phyloP scores from a whole-genome alignment of 768 basidiomycete genomes.

The Serendipita indica region DNA sequence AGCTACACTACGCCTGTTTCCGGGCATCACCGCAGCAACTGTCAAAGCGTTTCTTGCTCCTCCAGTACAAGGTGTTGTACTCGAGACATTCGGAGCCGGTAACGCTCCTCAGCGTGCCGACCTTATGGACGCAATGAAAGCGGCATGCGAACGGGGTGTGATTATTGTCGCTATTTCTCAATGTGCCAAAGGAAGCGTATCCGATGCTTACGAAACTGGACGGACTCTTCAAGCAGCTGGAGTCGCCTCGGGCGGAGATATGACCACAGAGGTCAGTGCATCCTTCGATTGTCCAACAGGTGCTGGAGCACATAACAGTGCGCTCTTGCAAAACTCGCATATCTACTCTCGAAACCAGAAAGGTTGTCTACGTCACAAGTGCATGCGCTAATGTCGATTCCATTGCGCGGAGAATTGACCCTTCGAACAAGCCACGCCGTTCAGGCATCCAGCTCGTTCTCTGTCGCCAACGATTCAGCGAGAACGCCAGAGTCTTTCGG shows the following conservation, averaged over 20 bases:
- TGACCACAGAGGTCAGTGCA: too few species aligned
- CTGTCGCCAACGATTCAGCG: conserved; percentile 10
- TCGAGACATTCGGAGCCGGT: conserved; percentile 86
- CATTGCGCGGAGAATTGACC: conserved; percentile 83
- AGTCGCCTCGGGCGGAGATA: conserved; percentile 73
- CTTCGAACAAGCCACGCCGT: conserved; percentile 21
- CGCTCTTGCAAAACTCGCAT: conserved; percentile 78
- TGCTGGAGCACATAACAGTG: conserved; percentile 44
- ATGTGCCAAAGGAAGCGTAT: conserved; percentile 75
- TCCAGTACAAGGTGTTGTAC: conserved; percentile 64
- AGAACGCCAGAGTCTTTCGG: conserved; percentile 14
- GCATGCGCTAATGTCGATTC: conserved; percentile 55
- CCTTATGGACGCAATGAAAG: conserved; percentile 56
- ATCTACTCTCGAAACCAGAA: conserved; percentile 76
- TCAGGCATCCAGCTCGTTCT: conserved; percentile 29
- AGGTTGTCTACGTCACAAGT: conserved; percentile 47
- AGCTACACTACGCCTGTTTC: conserved; percentile 77
- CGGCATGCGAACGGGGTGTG: conserved; percentile 69
- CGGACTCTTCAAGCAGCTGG: conserved; percentile 54
- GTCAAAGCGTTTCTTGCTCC: conserved; percentile 61
- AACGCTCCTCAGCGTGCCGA: conserved; percentile 79
- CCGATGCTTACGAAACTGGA: conserved; percentile 70
- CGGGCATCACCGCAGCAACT: conserved; percentile 65
- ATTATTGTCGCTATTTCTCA: conserved; percentile 88
- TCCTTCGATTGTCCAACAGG: too few species aligned